Evolutionary conservation across 768 basidiomycete genomes (phyloP), one percentile per base, ranked within the genome.

Genomic region (Leccinum broughii): DNA sequence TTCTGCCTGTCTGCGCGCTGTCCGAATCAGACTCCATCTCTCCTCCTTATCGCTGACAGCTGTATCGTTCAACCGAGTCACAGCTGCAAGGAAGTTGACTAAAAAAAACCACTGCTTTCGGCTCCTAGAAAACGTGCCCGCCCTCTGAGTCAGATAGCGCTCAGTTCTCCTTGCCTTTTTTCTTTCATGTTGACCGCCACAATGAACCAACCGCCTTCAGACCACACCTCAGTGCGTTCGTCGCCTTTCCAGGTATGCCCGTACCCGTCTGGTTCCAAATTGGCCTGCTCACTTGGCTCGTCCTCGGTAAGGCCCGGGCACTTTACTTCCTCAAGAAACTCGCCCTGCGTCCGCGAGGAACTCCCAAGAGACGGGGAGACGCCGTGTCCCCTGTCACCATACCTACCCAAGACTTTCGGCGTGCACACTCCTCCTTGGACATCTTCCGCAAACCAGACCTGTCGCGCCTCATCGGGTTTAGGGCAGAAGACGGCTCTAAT

Each of bases 251-350:
- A 74, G 70, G 73, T 77, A 69, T 58, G 72, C 2, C 24, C 30
- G 17, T 39, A 11, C 14, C 39, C 56, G 59, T 57, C 58, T 2
- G 20, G 50, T 65, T 75, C 57, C 3, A 55, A 68, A 68, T 51
- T 4, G 15, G 53, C 49, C 65, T 24, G 28, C 56, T 52, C 22
- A 55, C 50, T 32, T 44, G 41, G 41, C 41, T 20, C 17, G 10
- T 55, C 28, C 17, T 56, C 53, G 58, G 13, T 22, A 57, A 71
- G 71, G 62, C 62, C 59, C 77, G 77, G 55, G 77, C 58, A 71
- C 69, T 73, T 70, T 75, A 69, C 64, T 83, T 70, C 56, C 74
- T 65, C 72, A 82, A 65, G 75, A 79, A 65, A 67, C 76, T 67
- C 51, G 70, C 72, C 26, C 32, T 62, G 6, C 77, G 73, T 58